Base-by-base conservation (phyloP, 345 rosid genomes). In the Populus pruinosa region DNA sequence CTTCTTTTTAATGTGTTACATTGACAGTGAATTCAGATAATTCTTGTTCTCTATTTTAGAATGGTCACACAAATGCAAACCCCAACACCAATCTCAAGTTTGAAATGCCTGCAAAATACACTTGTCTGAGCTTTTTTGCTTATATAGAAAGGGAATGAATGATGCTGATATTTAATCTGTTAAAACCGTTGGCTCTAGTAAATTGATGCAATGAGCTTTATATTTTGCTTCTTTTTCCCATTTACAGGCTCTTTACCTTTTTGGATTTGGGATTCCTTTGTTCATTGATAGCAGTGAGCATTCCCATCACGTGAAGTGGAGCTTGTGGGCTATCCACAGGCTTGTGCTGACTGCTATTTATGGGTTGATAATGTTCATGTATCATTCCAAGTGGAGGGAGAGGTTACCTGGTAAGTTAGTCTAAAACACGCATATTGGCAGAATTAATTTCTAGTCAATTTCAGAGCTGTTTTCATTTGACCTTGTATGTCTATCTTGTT, bases 331-430 rank as follows among this genome's bases (percentile, higher is more conserved):
- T 56, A 80, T 88, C 64, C 98, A 95, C 50, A 85, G 91, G 83
- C 93, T 95, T 16, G 89, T 91, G 59, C 91, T 93, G 14, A 88
- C 98, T 13, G 93, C 88, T 13, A 83, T 90, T 72, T 95, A 95
- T 82, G 94, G 94, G 69, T 17, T 82, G 74, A 88, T 93, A 71
- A 65, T 92, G 62, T 84, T 84, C 77, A 92, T 93, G 91, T 92
- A 95, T 86, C 90, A 89, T 77, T 92, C 96, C 62, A 87, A 74
- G 80, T 89, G 98, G 96, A 92, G 97, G 81, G 98, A 94, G 76
- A 88, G 88, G 72, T 78, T 94, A 49, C 97, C 98, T 0, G 97
- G 98, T 92, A 84, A 74, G 84, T 76, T 77, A 59, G 61, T 67
- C 71, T 1, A 53, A 33, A 76, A 39, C 39, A 49, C 10, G 17